A percentile compares a stretch with the other conserved stretches of the same genome.
Conservation (phyloP, 2,329 filamentous ascomycete genomes). For the Cladosporium sp. region DNA sequence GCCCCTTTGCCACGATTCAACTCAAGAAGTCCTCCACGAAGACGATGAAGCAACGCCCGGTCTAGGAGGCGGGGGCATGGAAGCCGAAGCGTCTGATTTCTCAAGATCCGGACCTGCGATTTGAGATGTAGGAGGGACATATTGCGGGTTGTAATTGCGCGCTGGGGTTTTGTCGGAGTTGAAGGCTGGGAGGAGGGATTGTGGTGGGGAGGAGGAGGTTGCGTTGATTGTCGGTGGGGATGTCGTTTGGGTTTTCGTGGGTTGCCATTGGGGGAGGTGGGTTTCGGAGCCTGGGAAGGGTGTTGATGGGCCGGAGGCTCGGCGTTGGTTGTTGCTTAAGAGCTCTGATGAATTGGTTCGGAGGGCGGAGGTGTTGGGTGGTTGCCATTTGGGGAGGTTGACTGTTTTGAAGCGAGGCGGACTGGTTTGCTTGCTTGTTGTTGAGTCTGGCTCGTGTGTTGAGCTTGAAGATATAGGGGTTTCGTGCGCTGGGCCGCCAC, state of each 20-base stretch:
- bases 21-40: slow-evolving; percentile 7
- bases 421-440: neutral
- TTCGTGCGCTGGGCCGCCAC: neutral
- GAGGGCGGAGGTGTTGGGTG: neutral
- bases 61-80: slow-evolving; percentile 10
- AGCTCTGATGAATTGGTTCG: neutral
- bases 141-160: neutral
- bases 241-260: neutral
- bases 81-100: neutral
- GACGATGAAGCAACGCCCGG: neutral
- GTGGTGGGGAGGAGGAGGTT: neutral
- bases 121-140: neutral
- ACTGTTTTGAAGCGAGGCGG: neutral
- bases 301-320: slow-evolving; percentile 8
- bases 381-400: slow-evolving; percentile 7
- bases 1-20: no score
- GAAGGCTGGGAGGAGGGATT: neutral
- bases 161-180: neutral
- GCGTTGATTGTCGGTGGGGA: neutral
- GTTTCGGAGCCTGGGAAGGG: slow-evolving; percentile 4
- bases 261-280: neutral
- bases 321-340: slow-evolving; percentile 8
- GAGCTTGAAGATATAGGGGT: neutral
- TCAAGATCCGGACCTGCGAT: neutral
- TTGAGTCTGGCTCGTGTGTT: neutral